Evolutionary conservation across 192 early-diverging fungal genomes (phyloP), one percentile per base, ranked within the genome.

Genomic region (Podila horticola): DNA sequence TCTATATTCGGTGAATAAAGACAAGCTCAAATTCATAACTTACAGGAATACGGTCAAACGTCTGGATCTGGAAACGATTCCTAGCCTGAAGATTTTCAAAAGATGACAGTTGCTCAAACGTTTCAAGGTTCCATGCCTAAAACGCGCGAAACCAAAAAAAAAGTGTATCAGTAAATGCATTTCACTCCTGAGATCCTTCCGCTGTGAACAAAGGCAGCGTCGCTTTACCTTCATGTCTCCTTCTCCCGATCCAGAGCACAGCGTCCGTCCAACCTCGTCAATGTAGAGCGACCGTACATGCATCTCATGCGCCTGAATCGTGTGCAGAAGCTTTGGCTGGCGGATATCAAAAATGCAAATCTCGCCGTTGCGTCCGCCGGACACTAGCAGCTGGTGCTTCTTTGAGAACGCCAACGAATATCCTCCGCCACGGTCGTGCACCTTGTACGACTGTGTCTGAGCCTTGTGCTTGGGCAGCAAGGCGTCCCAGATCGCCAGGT

Each of bases 401-500:
- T 85, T 65, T 9, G 88, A 91, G 77, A 87, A 94, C 7, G 85
- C 84, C 48, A 93, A 69, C 2, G 92, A 91, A 60, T 91, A 91
- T 28, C 91, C 90, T 19, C 93, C 92, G 17, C 85, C 84, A 17
- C 69, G 70, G 12, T 68, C 74, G 52, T 85, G 82, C 8, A 83
- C 71, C 26, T 71, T 75, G 50, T 75, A 74, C 24, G 68, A 69
- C 15, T 82, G 74, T 24, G 74, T 83, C 36, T 84, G 75, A 13
- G 88, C 66, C 61, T 90, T 89, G 2, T 82, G 58, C n/a, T 86
- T 69, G 4, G 93, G 92, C n/a, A 96, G 63, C 5, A 96, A 71
- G 5, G 94, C 90, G 63, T 96, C 94, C 91, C 92, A 96, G 17
- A 96, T 72, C 20, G 87, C 92, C 8, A 96, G 82, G 74, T 95